Conservation (phyloP, 1,139 yeast genomes). For the Hyphopichia wangnamkhiaoensis region DNA sequence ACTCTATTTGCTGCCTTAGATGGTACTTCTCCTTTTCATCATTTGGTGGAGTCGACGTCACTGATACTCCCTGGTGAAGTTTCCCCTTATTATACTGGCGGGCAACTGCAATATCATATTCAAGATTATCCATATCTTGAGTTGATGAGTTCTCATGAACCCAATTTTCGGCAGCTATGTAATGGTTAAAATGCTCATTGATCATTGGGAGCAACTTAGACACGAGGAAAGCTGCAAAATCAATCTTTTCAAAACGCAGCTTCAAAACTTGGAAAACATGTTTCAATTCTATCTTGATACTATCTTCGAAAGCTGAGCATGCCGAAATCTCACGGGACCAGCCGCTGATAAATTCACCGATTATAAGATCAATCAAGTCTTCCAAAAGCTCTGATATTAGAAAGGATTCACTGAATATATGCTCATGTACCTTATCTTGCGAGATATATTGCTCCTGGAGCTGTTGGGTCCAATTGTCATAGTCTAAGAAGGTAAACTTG, state of each 20-base stretch:
- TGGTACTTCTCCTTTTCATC: conserved; percentile 55
- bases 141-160: conserved; percentile 17
- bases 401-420: conserved; percentile 52
- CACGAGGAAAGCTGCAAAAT: conserved; percentile 60
- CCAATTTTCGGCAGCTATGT: conserved; percentile 53
- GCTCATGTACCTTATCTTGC: conserved; percentile 17
- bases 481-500: background rate
- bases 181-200: conserved; percentile 63
- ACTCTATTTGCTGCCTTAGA: conserved; percentile 43
- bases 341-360: conserved; percentile 59
- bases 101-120: conserved; percentile 59
- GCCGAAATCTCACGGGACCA: conserved; percentile 64
- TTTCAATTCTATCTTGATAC: conserved; percentile 51
- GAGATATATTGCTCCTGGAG: background rate
- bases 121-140: conserved; percentile 36
- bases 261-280: conserved; percentile 43
- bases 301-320: conserved; percentile 53
- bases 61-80: conserved; percentile 62
- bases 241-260: conserved; percentile 42
- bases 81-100: conserved; percentile 56
- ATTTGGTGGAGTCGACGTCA: conserved; percentile 35
- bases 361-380: conserved; percentile 50
- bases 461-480: background rate
- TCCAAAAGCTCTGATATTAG: conserved; percentile 55
- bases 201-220: conserved; percentile 62